phyloP scores from a whole-genome alignment of 129 eudicot species.

The Flaveria brownii region DNA sequence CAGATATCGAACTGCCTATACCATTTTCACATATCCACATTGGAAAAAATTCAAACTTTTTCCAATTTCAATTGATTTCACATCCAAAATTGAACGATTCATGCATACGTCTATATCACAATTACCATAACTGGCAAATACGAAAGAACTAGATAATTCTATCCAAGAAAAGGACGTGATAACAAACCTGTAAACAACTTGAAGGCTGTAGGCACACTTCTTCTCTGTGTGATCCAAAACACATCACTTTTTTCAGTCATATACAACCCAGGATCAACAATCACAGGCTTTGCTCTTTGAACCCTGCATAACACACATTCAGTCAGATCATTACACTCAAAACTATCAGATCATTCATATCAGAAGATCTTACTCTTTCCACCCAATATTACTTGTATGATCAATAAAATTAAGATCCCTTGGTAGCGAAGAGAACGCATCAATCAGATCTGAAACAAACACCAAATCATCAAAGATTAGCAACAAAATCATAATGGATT shows the following conservation, averaged over 20 bases:
- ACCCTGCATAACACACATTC: conserved; percentile 41
- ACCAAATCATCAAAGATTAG: not conserved
- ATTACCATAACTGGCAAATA: conserved; percentile 19
- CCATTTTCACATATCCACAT: conserved; percentile 24
- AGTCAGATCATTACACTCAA: not conserved
- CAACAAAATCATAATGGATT: not conserved
- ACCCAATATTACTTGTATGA: conserved; percentile 83
- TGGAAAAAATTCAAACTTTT: not conserved
- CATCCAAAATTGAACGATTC: not conserved
- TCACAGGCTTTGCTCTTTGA: conserved; percentile 76
- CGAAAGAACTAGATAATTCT: conserved; percentile 8
- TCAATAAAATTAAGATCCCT: conserved; percentile 85
- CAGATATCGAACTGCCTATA: not conserved
- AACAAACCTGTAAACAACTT: conserved; percentile 76
- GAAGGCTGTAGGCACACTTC: conserved; percentile 86
- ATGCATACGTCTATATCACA: conserved; percentile 21
- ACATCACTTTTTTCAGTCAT: conserved; percentile 69
- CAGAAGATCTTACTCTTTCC: conserved; percentile 71
- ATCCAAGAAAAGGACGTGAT: conserved; percentile 23
- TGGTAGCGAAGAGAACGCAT: conserved; percentile 60
- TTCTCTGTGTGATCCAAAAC: conserved; percentile 59
- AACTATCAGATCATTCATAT: conserved; percentile 15
- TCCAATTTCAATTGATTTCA: not conserved
- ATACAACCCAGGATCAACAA: conserved; percentile 87
- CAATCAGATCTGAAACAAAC: conserved; percentile 65